Percentiles rank a stretch among this genome's conserved stretches.
Conservation (phyloP, 179 eudicot species). For the Nepenthes alata region DNA sequence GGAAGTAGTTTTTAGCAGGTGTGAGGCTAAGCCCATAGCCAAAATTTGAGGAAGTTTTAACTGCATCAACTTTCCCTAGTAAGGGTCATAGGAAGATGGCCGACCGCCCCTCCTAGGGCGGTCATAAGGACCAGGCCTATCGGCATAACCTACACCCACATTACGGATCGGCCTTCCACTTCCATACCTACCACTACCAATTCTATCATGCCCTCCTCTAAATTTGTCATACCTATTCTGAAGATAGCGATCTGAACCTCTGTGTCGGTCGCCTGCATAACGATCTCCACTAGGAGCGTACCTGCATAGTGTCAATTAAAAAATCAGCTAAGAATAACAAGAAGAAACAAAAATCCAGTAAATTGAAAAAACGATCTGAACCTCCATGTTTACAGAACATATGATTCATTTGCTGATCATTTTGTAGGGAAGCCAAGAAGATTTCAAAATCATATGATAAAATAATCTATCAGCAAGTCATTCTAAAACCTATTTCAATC, state of each 20-base stretch:
- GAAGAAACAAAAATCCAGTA: too few relatives aligned
- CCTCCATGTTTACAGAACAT: too few relatives aligned
- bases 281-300: conserved; percentile 39
- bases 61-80: conserved; percentile 7
- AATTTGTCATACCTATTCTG: conserved; percentile 41
- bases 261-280: conserved; percentile 35
- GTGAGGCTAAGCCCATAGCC: too few relatives aligned
- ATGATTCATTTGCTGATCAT: too few relatives aligned
- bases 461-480: too few relatives aligned
- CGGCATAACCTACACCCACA: conserved; percentile 11
- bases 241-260: conserved; percentile 35
- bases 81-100: conserved; percentile 43
- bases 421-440: too few relatives aligned
- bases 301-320: conserved; percentile 18
- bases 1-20: too few relatives aligned
- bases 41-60: too few relatives aligned
- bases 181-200: conserved; percentile 10
- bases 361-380: too few relatives aligned
- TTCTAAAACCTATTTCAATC: too few relatives aligned
- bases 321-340: too few relatives aligned
- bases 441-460: too few relatives aligned
- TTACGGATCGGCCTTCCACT: conserved; percentile 16
- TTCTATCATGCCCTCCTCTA: conserved; percentile 15
- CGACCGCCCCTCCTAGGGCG: conserved; percentile 49
- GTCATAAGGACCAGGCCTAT: conserved; percentile 45